Base-by-base conservation (phyloP, 2,329 filamentous ascomycete genomes). In the Raffaelea albimanens region DNA sequence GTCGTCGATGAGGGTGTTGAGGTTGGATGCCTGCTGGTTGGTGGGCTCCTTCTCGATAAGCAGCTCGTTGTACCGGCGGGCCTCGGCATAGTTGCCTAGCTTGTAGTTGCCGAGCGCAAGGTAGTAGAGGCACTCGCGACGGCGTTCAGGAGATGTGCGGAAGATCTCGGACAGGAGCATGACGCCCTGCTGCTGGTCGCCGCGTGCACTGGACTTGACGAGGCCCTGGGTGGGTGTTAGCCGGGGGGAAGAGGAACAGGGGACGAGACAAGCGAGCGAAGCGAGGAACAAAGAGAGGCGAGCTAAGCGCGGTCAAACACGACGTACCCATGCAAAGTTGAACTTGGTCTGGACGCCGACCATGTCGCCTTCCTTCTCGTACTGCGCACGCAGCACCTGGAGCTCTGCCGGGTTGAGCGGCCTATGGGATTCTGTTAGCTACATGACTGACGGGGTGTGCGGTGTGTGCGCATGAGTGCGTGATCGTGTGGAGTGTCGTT, bases 311-410 rank as follows among this genome's bases (percentile, higher is more conserved):
- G 25, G 25, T 7, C 25, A 7, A 38, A 38, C 8, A 16, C 14
- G 33, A 57, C 73, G 49, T 79, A 95, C 89, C 93, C 93, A 98
- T 63, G 93, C 91, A 67, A 91, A 97, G 80, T 98, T 98, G 79
- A 98, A 98, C 65, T 97, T 97, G 52, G 93, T 98, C 68, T 98
- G 93, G 38, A 98, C 80, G 51, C 91, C 90, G 52, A 95, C 91
- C 73, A 95, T 94, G 60, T 95, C 87, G 57, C 91, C 93, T 70
- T 98, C 93, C 64, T 95, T 95, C 64, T 97, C 91, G 65, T 93
- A 98, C 66, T 98, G 93, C 51, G 87, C 76, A 55, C 91, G 87
- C 46, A 98, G 77, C 53, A 97, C 93, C 65, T 90, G 83, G 51
- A 98, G 83, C 68, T 98, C 93, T 44, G 87, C 85, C 48, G 87